These are phyloP conservation scores for grape (Vitis vinifera) DNA, from an alignment of 164 flowering plant genomes.

Conservation along the genomic window DNA sequence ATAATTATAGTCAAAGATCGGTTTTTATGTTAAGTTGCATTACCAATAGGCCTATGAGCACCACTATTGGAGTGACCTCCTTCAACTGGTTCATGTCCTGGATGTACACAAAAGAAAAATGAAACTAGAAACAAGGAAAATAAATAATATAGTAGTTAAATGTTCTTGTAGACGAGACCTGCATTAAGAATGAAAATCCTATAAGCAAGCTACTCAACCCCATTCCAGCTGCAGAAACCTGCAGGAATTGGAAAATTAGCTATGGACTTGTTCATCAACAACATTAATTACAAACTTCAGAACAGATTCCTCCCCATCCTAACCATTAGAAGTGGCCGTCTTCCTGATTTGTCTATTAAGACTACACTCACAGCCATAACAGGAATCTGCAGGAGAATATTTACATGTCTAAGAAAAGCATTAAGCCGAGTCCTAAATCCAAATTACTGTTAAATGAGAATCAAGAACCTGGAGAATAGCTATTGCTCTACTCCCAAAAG, in stretches of 20 bases:
- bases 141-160: neutral
- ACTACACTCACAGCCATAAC: neutral
- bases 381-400: neutral
- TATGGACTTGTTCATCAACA: no score
- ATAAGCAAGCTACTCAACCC: neutral
- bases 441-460: neutral
- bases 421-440: neutral
- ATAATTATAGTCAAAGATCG: no score
- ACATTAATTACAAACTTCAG: no score
- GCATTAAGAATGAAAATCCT: neutral
- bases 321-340: conserved; percentile 5
- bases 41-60: no score
- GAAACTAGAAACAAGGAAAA: no score
- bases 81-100: no score
- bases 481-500: neutral
- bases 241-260: neutral
- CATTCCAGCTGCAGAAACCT: conserved; percentile 6
- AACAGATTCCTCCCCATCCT: no score
- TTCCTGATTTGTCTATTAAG: neutral
- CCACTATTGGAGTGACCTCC: no score
- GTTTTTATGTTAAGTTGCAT: no score
- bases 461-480: conserved; percentile 1
- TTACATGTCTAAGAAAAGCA: neutral
- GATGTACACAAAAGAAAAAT: no score
- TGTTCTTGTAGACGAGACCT: neutral